Conservation (phyloP, 306 rosid species). For the Pterocarpus macrocarpus region DNA sequence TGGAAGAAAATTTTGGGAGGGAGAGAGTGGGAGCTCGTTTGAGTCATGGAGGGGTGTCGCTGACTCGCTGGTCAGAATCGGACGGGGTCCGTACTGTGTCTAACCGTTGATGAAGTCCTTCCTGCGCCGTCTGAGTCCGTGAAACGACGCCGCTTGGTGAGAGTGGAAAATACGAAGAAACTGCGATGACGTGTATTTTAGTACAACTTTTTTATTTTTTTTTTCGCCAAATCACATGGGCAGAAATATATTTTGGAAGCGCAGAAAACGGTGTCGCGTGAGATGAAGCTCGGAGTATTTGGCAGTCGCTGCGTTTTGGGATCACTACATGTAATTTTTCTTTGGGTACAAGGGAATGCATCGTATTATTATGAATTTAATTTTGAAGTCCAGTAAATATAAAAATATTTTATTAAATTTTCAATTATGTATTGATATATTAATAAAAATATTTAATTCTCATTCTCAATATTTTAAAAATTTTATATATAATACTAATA, state of each 20-base stretch:
- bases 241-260: constrained; percentile 17
- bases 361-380: too few species aligned
- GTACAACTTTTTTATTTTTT: neutral
- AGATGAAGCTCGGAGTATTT: neutral
- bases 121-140: neutral
- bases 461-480: too few species aligned
- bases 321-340: too few species aligned
- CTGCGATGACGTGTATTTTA: neutral
- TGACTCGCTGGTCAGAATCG: neutral
- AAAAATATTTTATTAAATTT: too few species aligned
- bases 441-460: too few species aligned
- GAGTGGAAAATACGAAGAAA: neutral
- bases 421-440: too few species aligned
- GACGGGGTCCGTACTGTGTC: neutral
- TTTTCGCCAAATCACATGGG: neutral
- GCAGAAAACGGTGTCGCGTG: constrained; percentile 2
- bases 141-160: constrained; percentile 39
- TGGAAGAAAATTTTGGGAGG: constrained; percentile 47
- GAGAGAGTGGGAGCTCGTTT: neutral
- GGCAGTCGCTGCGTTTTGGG: neutral
- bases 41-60: constrained; percentile 3
- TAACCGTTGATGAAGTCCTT: neutral
- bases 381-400: too few species aligned
- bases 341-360: too few species aligned
- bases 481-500: too few species aligned